Base-by-base conservation (phyloP, 129 eudicot species). In the Daucus carota region DNA sequence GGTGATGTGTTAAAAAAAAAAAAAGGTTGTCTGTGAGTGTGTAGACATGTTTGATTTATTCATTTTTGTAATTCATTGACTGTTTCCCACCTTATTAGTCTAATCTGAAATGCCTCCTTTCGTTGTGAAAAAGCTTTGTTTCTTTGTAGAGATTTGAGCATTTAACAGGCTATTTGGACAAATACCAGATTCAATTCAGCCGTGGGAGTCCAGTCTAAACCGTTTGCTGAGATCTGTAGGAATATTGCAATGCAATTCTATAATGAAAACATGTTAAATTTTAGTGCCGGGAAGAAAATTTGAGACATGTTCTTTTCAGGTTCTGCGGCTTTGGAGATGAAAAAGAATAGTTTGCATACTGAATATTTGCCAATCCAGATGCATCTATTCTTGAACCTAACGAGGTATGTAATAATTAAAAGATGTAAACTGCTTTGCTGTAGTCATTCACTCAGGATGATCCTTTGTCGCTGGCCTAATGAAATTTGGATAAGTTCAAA, bases 381-480 rank as follows among this genome's bases (percentile, higher is more conserved):
- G 9, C 72, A 73, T 59, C 73, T 59, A 76, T 82, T 54, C 42
- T 81, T 83, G 86, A 73, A 57, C 86, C 81, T 68, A 78, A 75
- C 76, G 85, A 84, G 95, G 95, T 89, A 84, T 73, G 69, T 70
- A 43, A 70, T 31, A 28, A 15, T 33, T 10, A 31, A 3, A 66
- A 15, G 36, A 20, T 15, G 29, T 33, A 66, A 31, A 66, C 3
- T 31, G 20, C 13, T 68, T 20, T 22, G n/a, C 26, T 16, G 10
- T 70, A 16, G 10, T 2, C n/a, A 22, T 40, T 34, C 1, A 12
- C 9, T 28, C 11, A 33, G 5, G 20, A 70, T 12, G 33, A 70
- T 34, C 74, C 0, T 31, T 44, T 41, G 41, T 70, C 17, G 41
- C n/a, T 40, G 33, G 6, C 74, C 9, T 41, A 1, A 12, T 16